phyloP scores from a whole-genome alignment of 331 rosid species.

The Rhamnella rubrinervis region DNA sequence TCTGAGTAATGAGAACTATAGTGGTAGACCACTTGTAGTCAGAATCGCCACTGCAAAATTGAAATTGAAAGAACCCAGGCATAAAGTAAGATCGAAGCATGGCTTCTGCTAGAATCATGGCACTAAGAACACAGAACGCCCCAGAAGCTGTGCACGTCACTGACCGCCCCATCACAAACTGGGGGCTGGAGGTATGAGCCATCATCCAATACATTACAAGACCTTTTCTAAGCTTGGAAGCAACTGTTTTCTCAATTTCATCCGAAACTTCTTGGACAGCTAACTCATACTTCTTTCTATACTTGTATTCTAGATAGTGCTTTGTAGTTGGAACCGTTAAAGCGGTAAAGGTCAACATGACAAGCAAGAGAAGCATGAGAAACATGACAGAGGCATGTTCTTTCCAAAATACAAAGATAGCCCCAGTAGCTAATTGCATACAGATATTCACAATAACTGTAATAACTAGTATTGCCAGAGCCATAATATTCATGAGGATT shows the following conservation, averaged over 20 bases:
- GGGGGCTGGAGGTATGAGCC: slow-evolving; percentile 84
- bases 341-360: slow-evolving; percentile 55
- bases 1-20: slow-evolving; percentile 59
- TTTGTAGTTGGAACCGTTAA: slow-evolving; percentile 57
- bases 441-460: slow-evolving; percentile 73
- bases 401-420: slow-evolving; percentile 63
- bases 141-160: slow-evolving; percentile 84
- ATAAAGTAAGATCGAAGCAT: slow-evolving; percentile 60
- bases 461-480: slow-evolving; percentile 70
- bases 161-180: slow-evolving; percentile 86
- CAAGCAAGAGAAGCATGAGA: slow-evolving; percentile 68
- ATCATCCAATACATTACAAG: slow-evolving; percentile 78
- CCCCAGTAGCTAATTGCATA: slow-evolving; percentile 81
- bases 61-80: slow-evolving; percentile 44
- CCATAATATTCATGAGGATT: slow-evolving; percentile 60
- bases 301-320: slow-evolving; percentile 47
- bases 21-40: slow-evolving; percentile 78
- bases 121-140: slow-evolving; percentile 68
- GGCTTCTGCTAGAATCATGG: slow-evolving; percentile 51
- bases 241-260: slow-evolving; percentile 7
- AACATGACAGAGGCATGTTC: slow-evolving; percentile 59
- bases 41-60: slow-evolving; percentile 63
- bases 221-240: slow-evolving; percentile 32
- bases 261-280: slow-evolving; percentile 38
- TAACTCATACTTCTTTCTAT: slow-evolving; percentile 31